A percentile compares a stretch with the other conserved stretches of the same genome.
phyloP scores from a whole-genome alignment of 352 stramenopile species.

The Aphanomyces astaci region DNA sequence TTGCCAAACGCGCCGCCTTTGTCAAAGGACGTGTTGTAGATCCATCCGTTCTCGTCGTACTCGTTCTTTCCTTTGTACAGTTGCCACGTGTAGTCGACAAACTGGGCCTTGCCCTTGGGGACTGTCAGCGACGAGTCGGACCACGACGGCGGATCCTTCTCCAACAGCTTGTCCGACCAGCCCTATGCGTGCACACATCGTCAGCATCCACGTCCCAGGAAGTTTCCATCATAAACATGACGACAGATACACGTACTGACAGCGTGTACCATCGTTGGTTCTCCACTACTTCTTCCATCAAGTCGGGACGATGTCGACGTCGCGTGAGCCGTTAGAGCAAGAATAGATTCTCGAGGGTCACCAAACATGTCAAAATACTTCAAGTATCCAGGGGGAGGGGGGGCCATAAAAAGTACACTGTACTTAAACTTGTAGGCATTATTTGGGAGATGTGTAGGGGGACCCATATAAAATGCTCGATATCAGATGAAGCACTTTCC shows the following conservation, averaged over 20 bases:
- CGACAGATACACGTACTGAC: slow-evolving; percentile 33
- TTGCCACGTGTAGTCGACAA: slow-evolving; percentile 55
- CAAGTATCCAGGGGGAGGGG: not conserved
- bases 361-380: not conserved
- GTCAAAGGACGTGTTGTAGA: slow-evolving; percentile 64
- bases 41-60: slow-evolving; percentile 80
- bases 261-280: slow-evolving; percentile 83
- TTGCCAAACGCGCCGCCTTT: slow-evolving; percentile 40
- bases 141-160: slow-evolving; percentile 66
- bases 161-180: slow-evolving; percentile 59
- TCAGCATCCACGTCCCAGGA: not conserved
- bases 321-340: not conserved
- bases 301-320: too few species aligned
- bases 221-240: slow-evolving; percentile 3
- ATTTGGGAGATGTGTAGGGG: too few species aligned
- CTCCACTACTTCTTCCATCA: slow-evolving; percentile 61
- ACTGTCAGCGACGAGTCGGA: slow-evolving; percentile 37
- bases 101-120: slow-evolving; percentile 47
- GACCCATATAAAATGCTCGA: too few species aligned
- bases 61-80: slow-evolving; percentile 69
- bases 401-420: not conserved
- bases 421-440: too few species aligned
- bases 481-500: too few species aligned
- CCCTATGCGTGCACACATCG: slow-evolving; percentile 33
- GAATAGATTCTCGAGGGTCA: not conserved